Evolutionary conservation across 108 stramenopile genomes (phyloP).

Genomic region (Phaeodactylum tricornutum): DNA sequence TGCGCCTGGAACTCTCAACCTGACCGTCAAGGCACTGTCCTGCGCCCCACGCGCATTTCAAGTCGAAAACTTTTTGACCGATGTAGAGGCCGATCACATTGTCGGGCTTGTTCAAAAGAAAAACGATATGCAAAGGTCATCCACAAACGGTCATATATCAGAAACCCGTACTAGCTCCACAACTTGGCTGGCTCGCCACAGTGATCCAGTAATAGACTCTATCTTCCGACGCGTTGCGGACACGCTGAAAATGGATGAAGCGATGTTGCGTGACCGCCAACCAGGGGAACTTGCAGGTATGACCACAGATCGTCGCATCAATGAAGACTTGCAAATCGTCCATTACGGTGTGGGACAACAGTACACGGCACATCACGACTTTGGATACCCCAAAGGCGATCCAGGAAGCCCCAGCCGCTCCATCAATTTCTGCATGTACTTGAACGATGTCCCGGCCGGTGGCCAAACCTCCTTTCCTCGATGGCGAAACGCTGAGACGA

Average conservation of each 20-base stretch:
- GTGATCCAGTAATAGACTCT: slow-evolving; percentile 26
- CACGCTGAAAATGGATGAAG: slow-evolving; percentile 31
- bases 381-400: slow-evolving; percentile 25
- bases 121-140: slow-evolving; percentile 39
- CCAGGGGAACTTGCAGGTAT: slow-evolving; percentile 8
- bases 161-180: slow-evolving; percentile 31
- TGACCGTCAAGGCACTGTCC: slow-evolving; percentile 31
- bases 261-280: slow-evolving; percentile 26
- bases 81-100: slow-evolving; percentile 48
- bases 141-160: slow-evolving; percentile 20
- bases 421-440: slow-evolving; percentile 54
- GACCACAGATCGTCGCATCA: slow-evolving; percentile 6
- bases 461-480: slow-evolving; percentile 46
- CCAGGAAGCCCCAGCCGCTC: slow-evolving; percentile 29
- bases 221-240: slow-evolving; percentile 41
- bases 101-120: slow-evolving; percentile 15
- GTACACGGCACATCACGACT: slow-evolving; percentile 47
- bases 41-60: slow-evolving; percentile 50
- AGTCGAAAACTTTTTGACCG: slow-evolving; percentile 39
- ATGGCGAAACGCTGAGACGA: slow-evolving; percentile 26
- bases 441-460: slow-evolving; percentile 36
- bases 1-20: slow-evolving; percentile 23
- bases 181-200: slow-evolving; percentile 29
- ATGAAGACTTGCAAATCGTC: slow-evolving; percentile 38
- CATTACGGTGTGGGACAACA: slow-evolving; percentile 31